These are phyloP conservation scores for Acacia confusa DNA, from an alignment of 306 rosid genomes.

Conservation along the genomic window DNA sequence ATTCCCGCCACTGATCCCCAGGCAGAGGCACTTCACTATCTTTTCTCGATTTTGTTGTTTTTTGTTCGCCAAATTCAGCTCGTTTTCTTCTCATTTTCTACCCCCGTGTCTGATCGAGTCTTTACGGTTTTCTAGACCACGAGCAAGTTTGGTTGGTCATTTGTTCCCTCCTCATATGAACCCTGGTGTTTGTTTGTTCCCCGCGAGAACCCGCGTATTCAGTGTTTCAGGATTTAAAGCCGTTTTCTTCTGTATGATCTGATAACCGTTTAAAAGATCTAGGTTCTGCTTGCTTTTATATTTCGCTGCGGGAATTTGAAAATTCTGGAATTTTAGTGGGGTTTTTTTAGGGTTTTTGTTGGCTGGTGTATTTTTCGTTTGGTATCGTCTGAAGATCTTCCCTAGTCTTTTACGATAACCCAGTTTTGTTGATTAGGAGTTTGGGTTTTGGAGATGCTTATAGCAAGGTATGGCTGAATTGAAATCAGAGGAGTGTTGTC, in stretches of 20 bases:
- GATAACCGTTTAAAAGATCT: slow-evolving; percentile 66
- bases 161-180: not conserved
- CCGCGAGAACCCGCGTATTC: slow-evolving; percentile 33
- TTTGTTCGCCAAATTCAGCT: slow-evolving; percentile 26
- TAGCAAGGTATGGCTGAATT: slow-evolving; percentile 62
- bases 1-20: slow-evolving; percentile 76
- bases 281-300: slow-evolving; percentile 43
- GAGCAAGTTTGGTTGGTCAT: slow-evolving; percentile 33
- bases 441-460: slow-evolving; percentile 54
- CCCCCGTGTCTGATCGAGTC: slow-evolving; percentile 38
- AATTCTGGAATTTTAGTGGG: slow-evolving; percentile 30
- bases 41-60: slow-evolving; percentile 1
- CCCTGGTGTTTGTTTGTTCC: slow-evolving; percentile 14
- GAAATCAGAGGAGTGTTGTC: slow-evolving; percentile 78
- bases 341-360: slow-evolving; percentile 41
- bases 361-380: slow-evolving; percentile 23
- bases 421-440: slow-evolving; percentile 43
- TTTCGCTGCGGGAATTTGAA: slow-evolving; percentile 36
- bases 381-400: slow-evolving; percentile 20
- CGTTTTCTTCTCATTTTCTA: not conserved
- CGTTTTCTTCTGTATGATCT: slow-evolving; percentile 36
- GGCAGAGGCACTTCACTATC: slow-evolving; percentile 52
- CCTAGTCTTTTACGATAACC: slow-evolving; percentile 12
- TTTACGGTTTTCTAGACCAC: slow-evolving; percentile 25
- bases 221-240: slow-evolving; percentile 17